Evolutionary conservation across 306 rosid species (phyloP), one percentile per base, ranked within the genome.

Genomic region (Quillaja saponaria): DNA sequence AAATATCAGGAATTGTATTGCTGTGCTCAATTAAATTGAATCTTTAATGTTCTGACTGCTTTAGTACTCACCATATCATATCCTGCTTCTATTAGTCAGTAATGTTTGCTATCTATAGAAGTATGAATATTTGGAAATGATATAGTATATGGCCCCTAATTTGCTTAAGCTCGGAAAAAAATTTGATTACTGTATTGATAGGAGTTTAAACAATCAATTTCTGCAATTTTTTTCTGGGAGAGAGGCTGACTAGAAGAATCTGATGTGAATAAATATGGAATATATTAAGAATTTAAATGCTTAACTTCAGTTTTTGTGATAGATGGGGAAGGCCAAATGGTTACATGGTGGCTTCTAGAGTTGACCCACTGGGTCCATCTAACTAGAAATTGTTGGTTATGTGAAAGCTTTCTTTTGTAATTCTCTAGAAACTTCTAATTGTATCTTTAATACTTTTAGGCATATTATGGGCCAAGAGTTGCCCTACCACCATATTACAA

Each of bases 391-490:
- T 47, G 49, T 12, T 63, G 11, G 40, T 63, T 45, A 48, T 20
- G 25, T 35, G 13, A 55, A 31, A 18, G 25, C 28, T 55, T 37
- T 13, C 0, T 8, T 47, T 49, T 37, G 14, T 58, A 44, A 34
- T 15, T 31, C 54, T 66, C 34, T 19, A 20, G 33, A 63, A 74
- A 46, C 52, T 61, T 34, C 40, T 61, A n/a, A 38, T 55, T 33
- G 61, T 63, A 46, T 45, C 15, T 16, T 12, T 41, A 40, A 14
- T 48, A 40, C 57, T 49, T 71, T 69, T 79, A 90, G 97, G 95
- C 95, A 73, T 92, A 86, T 78, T 92, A 92, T 79, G 95, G 99
- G 58, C 87, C 92, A 34, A 80, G 95, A 74, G 94, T 88, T 65
- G 45, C 88, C 61, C 55, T 88, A 21, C 96, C 94, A 28, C 89